Evolutionary conservation across 495 filamentous ascomycete genomes (phyloP).

Genomic region (Penicillium lividum): DNA sequence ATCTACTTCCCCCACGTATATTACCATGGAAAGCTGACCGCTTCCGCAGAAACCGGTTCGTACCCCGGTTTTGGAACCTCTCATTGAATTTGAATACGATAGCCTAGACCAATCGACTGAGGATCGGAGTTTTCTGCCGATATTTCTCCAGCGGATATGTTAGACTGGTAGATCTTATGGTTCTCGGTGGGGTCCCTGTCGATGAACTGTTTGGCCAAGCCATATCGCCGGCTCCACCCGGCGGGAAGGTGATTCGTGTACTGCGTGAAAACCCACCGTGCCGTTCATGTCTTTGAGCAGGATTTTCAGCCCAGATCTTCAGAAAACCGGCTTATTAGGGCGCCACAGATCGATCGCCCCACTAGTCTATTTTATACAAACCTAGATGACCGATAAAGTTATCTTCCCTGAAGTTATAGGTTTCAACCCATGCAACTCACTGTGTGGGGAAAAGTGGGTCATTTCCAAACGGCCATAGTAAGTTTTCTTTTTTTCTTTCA

Average conservation of each 20-base stretch:
- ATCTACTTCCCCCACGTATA: background rate
- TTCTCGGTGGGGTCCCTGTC: background rate
- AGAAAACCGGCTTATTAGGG: no score
- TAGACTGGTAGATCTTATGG: background rate
- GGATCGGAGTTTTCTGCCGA: no score
- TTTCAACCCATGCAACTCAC: no score
- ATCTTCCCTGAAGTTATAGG: no score
- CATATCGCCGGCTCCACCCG: background rate
- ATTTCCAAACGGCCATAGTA: no score
- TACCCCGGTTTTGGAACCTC: background rate
- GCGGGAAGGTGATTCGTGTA: background rate
- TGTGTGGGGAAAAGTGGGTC: no score
- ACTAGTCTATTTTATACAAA: no score
- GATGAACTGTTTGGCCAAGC: background rate
- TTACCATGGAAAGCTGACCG: background rate
- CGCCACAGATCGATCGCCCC: no score
- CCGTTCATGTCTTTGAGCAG: background rate
- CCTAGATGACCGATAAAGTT: no score
- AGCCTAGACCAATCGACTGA: background rate
- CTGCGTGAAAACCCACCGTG: background rate
- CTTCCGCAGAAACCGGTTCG: background rate
- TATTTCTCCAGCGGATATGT: no score
- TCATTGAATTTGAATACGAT: background rate
- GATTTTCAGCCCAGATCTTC: no score
- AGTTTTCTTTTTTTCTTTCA: no score